A percentile compares a stretch with the other conserved stretches of the same genome.
Evolutionary conservation across 768 basidiomycete genomes (phyloP).

Genomic region (Pisolithus sp.): DNA sequence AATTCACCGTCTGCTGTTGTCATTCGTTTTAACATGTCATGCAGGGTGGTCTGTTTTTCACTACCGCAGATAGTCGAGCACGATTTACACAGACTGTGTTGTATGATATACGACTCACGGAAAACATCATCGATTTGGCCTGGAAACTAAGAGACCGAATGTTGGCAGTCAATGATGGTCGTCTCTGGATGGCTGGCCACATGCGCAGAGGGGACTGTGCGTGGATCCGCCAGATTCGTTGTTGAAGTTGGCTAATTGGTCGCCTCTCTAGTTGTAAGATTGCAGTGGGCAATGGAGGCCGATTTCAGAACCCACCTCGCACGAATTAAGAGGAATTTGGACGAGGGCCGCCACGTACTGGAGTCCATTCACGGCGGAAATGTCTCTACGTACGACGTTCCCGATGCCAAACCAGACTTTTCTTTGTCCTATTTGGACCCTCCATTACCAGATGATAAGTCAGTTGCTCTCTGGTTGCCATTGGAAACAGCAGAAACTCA

Average conservation of each 20-base stretch:
- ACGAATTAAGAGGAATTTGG: slow-evolving; percentile 25
- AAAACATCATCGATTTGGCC: slow-evolving; percentile 24
- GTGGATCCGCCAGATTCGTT: slow-evolving; percentile 4
- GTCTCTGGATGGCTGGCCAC: slow-evolving; percentile 39
- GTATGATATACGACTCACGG: slow-evolving; percentile 22
- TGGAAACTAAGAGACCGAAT: slow-evolving; percentile 28
- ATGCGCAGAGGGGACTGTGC: slow-evolving; percentile 42
- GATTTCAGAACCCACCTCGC: slow-evolving; percentile 27
- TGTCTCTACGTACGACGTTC: slow-evolving; percentile 16
- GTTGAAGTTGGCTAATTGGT: no score
- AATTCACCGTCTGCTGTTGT: neutral
- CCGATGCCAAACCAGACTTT: slow-evolving; percentile 12
- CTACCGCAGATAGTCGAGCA: slow-evolving; percentile 21
- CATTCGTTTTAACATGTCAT: neutral
- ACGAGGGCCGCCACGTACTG: slow-evolving; percentile 11
- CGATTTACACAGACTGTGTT: slow-evolving; percentile 28
- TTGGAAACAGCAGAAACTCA: neutral
- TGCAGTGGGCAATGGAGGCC: slow-evolving; percentile 31
- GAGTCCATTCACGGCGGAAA: slow-evolving; percentile 16
- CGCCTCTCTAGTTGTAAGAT: slow-evolving; percentile 15
- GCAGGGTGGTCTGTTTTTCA: slow-evolving; percentile 30
- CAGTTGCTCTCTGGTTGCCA: neutral
- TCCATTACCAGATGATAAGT: slow-evolving; percentile 20
- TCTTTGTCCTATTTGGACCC: slow-evolving; percentile 20
- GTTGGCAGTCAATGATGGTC: slow-evolving; percentile 20